Base-by-base conservation (phyloP, 2,329 filamentous ascomycete genomes). In the Ceratocystis variospora region DNA sequence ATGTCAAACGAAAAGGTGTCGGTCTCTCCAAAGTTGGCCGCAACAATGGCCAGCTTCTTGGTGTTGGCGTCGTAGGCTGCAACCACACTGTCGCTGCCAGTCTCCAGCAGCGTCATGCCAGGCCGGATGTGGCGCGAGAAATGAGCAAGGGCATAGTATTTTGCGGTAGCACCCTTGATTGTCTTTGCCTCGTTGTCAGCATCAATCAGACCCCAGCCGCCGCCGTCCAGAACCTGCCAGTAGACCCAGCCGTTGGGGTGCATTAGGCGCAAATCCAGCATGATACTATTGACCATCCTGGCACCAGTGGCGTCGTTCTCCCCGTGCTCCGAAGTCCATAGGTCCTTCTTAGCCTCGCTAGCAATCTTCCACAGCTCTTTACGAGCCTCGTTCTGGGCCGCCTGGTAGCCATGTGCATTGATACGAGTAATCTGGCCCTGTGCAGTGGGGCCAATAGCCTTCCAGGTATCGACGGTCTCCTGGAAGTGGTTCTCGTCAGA, bases 371-470 rank as follows among this genome's bases (percentile, higher is more conserved):
- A 75, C n/a, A 79, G 70, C 2, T 66, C 70, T 68, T 72, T 72
- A 19, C 77, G 76, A 10, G 53, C 53, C 31, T 69, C 61, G 5
- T 77, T 77, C 5, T 62, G 65, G 3, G 65, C 72, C 45, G 73
- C 70, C 69, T 78, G 73, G 68, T 79, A 78, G n/a, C 77, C 77
- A 70, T 79, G 77, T 3, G 78, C 77, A 67, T 78, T 78, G 69
- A 78, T 73, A n/a, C 75, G 74, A 3, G 68, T 70, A 4, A 78
- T 68, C 6, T 72, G 68, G 8, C 63, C 67, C 17, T 73, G 69
- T 0, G 73, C 72, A 6, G 71, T 64, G 28, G 69, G 68, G 15
- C 70, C 70, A 31, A 78, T 71, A 1, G 68, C 68, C 4, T 74
- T 71, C 69, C 73, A 75, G 0, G 76, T 78, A 1, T 70, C 63